Percentiles rank a stretch among this genome's conserved stretches.
These are phyloP conservation scores for Parachlorella kessleri DNA, from an alignment of 139 green algal species.

Conservation along the genomic window DNA sequence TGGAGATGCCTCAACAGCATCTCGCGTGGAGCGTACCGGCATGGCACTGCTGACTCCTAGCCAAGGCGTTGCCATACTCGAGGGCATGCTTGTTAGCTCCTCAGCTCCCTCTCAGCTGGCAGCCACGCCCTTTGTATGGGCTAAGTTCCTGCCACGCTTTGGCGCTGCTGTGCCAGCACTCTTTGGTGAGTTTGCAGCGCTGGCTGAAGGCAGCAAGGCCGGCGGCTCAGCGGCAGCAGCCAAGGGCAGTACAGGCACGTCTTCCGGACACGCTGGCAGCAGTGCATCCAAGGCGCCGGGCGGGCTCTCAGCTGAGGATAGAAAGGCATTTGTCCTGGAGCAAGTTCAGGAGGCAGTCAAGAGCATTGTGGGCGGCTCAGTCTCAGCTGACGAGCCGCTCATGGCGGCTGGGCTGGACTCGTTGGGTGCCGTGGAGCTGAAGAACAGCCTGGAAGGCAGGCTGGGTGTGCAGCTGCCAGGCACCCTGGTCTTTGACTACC, in stretches of 20 bases:
- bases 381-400: constrained; percentile 59
- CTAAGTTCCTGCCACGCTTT: constrained; percentile 40
- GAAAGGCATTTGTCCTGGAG: constrained; percentile 22
- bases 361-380: constrained; percentile 46
- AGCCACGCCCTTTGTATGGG: constrained; percentile 42
- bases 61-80: constrained; percentile 46
- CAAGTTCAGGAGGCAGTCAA: constrained; percentile 40
- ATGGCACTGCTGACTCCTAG: constrained; percentile 55
- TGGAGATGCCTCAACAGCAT: constrained; percentile 44
- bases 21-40: constrained; percentile 70
- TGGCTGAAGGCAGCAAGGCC: neutral
- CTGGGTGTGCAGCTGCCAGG: constrained; percentile 68
- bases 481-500: constrained; percentile 92
- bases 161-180: constrained; percentile 17
- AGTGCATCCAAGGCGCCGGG: too few relatives aligned
- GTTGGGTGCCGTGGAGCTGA: constrained; percentile 64
- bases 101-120: constrained; percentile 29
- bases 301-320: constrained; percentile 7
- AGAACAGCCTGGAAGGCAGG: constrained; percentile 55
- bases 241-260: too few relatives aligned
- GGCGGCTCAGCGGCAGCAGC: too few relatives aligned
- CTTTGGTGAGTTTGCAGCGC: constrained; percentile 37
- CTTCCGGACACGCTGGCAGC: too few relatives aligned
- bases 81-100: constrained; percentile 26
- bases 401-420: constrained; percentile 85